These are phyloP conservation scores for Hanseniaspora sp. DNA, from an alignment of 1,139 yeast genomes.

Conservation along the genomic window DNA sequence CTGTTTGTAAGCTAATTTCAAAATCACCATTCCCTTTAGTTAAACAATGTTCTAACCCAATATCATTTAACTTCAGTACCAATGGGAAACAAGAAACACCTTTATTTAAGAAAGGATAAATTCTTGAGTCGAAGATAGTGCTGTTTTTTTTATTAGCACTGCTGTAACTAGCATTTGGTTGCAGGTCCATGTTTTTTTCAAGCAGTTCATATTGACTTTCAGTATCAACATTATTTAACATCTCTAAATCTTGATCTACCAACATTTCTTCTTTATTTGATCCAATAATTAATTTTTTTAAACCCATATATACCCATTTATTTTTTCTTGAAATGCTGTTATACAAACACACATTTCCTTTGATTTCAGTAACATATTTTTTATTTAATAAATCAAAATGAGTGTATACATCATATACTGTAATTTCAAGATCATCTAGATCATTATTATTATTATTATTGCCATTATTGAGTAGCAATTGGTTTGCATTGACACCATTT, in stretches of 20 bases:
- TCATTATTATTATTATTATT: slow-evolving; percentile 4
- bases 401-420: slow-evolving; percentile 56
- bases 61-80: slow-evolving; percentile 6
- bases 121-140: slow-evolving; percentile 14
- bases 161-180: neutral
- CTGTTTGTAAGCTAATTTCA: neutral
- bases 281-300: slow-evolving; percentile 54
- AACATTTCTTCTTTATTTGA: slow-evolving; percentile 21
- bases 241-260: slow-evolving; percentile 1
- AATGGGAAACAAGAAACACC: slow-evolving; percentile 10
- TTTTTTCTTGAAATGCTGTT: slow-evolving; percentile 64
- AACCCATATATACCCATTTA: slow-evolving; percentile 53
- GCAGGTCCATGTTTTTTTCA: neutral
- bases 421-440: slow-evolving; percentile 31
- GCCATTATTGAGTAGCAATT: neutral
- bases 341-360: slow-evolving; percentile 66
- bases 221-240: neutral
- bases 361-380: slow-evolving; percentile 47
- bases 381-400: slow-evolving; percentile 30
- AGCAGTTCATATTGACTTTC: neutral
- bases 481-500: slow-evolving; percentile 15
- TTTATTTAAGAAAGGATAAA: slow-evolving; percentile 14
- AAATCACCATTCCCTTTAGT: slow-evolving; percentile 12
- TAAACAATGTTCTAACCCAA: slow-evolving; percentile 6
- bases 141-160: neutral